Percentiles rank a stretch among this genome's conserved stretches.
These are phyloP conservation scores for Closterium sp. DNA, from an alignment of 139 green algal species.

Conservation along the genomic window DNA sequence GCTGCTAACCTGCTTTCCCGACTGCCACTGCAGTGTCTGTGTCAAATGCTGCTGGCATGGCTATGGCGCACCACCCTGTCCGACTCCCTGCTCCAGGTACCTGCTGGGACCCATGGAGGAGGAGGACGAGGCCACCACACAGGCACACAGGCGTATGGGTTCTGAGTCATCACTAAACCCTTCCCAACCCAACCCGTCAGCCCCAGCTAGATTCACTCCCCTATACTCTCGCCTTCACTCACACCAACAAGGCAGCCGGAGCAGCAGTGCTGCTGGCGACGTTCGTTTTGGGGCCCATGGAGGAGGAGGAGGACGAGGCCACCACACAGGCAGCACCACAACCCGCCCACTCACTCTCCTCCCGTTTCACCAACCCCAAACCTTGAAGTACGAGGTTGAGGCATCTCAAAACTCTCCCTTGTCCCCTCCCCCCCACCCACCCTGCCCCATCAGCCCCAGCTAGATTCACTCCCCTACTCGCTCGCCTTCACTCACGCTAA, in stretches of 20 bases:
- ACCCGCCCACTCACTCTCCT: neutral
- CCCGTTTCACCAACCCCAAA: neutral
- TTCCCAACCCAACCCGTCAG: too few relatives aligned
- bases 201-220: too few relatives aligned
- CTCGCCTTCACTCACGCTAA: neutral
- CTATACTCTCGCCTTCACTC: too few relatives aligned
- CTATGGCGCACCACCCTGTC: neutral
- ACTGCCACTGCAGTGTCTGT: neutral
- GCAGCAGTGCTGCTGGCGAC: too few relatives aligned
- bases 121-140: too few relatives aligned
- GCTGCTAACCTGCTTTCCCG: neutral
- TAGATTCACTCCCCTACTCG: neutral
- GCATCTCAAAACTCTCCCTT: too few relatives aligned
- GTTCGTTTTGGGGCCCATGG: too few relatives aligned
- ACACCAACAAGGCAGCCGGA: too few relatives aligned
- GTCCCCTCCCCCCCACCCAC: too few relatives aligned
- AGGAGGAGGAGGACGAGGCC: neutral
- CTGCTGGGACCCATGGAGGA: neutral
- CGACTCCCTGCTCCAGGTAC: neutral
- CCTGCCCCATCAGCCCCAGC: neutral
- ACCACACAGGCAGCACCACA: neutral
- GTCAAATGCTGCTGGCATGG: neutral
- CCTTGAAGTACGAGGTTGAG: too few relatives aligned
- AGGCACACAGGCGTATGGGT: too few relatives aligned
- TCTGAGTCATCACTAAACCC: too few relatives aligned